Base-by-base conservation (phyloP, 495 filamentous ascomycete species). In the Darksidea phi region DNA sequence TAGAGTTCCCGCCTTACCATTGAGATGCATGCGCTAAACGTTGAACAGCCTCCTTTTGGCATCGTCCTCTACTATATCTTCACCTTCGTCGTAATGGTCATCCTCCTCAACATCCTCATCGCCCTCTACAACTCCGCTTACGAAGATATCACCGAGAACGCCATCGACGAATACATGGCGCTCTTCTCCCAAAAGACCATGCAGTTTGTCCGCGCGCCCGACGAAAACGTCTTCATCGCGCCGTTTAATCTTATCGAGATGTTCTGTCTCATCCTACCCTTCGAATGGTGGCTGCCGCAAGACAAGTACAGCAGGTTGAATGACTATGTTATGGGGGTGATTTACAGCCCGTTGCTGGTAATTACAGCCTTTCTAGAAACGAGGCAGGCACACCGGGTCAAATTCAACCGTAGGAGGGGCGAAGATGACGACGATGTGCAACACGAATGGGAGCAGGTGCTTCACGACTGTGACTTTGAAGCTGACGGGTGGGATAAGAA, bases 111-210 rank as follows among this genome's bases (percentile, higher is more conserved):
- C 71, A 88, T 97, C 70, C 83, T 98, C 36, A 97, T 98, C 66
- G 94, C 94, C 0, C 82, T 98, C 4, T 98, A 97, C 76, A 97
- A 97, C 72, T 89, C 85, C 64, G 93, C 95, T 25, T 98, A 98
- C 73, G 86, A 91, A 59, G 91, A 96, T 73, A 96, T 98, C 64
- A 96, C 93, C 52, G 88, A 87, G 42, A 96, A 97, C 70, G 90
- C 95, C 17, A 86, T 86, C 52, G 95, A 97, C 70, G 94, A 98
- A 73, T 98, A 90, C 73, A 87, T 98, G 74, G 91, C 91, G 0
- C 83, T 95, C 25, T 76, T 74, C 63, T 90, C 90, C 1, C 89
- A 93, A 61, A 95, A 96, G 71, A 96, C 92, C 0, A 89, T 97
- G 78, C 88, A 91, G 67, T 98, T 96, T 67, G 89, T 97, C 8